These are phyloP conservation scores for Beauveria sp. DNA, from an alignment of 2,329 filamentous ascomycete genomes.

Conservation along the genomic window DNA sequence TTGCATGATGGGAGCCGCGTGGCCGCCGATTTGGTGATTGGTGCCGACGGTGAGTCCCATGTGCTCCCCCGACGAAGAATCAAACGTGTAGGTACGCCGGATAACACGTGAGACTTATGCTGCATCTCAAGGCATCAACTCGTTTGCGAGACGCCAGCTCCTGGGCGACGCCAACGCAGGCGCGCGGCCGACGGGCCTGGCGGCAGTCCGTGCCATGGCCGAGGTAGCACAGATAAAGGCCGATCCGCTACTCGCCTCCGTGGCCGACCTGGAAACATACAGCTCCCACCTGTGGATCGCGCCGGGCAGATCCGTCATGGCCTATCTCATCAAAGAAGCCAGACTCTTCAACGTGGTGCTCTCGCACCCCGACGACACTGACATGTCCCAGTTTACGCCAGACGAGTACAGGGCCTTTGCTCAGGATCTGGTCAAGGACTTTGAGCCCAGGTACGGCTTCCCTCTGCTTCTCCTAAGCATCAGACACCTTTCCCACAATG, in stretches of 20 bases:
- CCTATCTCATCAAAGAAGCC: constrained; percentile 32
- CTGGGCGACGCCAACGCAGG: constrained; percentile 12
- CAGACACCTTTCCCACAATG: no score
- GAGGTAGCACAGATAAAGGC: constrained; percentile 27
- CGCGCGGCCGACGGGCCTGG: constrained; percentile 26
- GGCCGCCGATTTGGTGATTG: constrained; percentile 25
- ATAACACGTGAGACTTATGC: no score
- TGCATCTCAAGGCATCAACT: constrained; percentile 17
- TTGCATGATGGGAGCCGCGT: constrained; percentile 18
- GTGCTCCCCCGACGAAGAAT: no score
- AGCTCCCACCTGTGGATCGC: constrained; percentile 27
- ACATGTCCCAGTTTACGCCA: constrained; percentile 11
- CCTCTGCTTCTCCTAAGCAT: no score
- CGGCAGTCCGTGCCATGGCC: constrained; percentile 32
- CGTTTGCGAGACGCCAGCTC: constrained; percentile 18
- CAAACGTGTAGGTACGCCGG: no score
- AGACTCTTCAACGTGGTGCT: constrained; percentile 37
- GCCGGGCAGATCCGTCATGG: constrained; percentile 34
- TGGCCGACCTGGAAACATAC: constrained; percentile 22
- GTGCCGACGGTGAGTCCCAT: constrained; percentile 24
- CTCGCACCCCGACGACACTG: constrained; percentile 27
- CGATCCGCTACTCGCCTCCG: constrained; percentile 26
- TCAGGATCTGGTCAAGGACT: constrained; percentile 1
- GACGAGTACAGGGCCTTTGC: constrained; percentile 11
- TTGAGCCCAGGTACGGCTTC: neutral